Base-by-base conservation (phyloP, 2,329 filamentous ascomycete genomes). In the Fusarium kyushuense region DNA sequence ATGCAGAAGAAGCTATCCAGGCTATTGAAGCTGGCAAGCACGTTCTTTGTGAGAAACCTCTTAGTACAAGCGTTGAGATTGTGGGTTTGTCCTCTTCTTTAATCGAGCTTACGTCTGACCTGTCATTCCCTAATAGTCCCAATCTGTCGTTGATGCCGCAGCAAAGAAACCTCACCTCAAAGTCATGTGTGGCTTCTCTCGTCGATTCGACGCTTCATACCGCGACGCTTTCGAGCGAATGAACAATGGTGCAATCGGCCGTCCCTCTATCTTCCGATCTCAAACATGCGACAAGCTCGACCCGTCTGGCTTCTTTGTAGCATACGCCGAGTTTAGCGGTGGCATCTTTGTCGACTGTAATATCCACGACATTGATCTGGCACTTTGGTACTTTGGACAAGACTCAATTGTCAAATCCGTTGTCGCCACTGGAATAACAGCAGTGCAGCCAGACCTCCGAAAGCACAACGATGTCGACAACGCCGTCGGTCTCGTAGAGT, bases 301-400 rank as follows among this genome's bases (percentile, higher is more conserved):
- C 67, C 86, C 88, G 0, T 83, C 83, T 0, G 89, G 89, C 49
- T 92, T 91, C 82, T 92, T 91, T 76, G 88, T 92, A 55, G 81
- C 84, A 30, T 92, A 91, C 77, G 87, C 89, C 14, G 81, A 88
- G 70, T 89, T 86, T 78, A 86, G 82, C 3, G 89, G 90, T 33
- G 89, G 89, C 23, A 90, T 91, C 74, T 92, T 92, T 70, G 89
- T 91, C 58, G 90, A 92, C 80, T 90, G 87, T 79, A 87, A 86
- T 52, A 87, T 92, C 72, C 90, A 92, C 79, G 90, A 92, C 71
- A 91, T 92, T 47, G 76, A 78, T 51, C 72, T 78, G 30, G 72
- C 76, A 0, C 63, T 78, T 30, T 78, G 76, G 76, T 78, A 76
- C 68, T 75, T 78, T 36, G 75, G 74, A 41, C 71, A 77, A 35